Evolutionary conservation across 2,329 filamentous ascomycete species (phyloP).

Genomic region (Pseudodiploospora longispora): DNA sequence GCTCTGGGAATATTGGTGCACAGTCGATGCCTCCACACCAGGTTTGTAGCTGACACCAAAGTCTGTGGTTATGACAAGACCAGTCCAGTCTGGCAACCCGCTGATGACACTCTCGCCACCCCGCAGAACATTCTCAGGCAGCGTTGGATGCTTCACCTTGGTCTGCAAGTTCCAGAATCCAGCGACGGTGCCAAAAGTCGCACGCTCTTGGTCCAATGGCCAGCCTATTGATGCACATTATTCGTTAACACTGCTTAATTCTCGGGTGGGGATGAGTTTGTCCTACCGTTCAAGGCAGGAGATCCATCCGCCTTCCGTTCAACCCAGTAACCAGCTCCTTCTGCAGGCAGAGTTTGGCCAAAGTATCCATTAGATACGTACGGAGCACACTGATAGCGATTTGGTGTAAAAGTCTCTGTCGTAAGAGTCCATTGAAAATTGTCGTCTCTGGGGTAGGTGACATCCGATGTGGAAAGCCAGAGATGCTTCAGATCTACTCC

Average conservation of each 20-base stretch:
- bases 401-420: background rate
- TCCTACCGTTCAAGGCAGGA: background rate
- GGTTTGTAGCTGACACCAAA: background rate
- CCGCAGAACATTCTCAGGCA: background rate
- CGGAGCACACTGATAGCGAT: background rate
- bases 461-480: too few species aligned
- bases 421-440: background rate
- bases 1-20: background rate
- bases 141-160: background rate
- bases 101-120: slow-evolving; percentile 1
- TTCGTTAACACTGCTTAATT: too few species aligned
- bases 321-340: background rate
- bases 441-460: too few species aligned
- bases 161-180: background rate
- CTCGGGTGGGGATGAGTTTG: too few species aligned
- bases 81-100: background rate
- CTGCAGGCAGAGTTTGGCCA: background rate
- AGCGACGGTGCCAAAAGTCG: background rate
- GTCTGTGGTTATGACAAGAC: background rate
- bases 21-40: background rate
- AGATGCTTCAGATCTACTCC: too few species aligned
- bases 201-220: background rate
- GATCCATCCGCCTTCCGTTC: background rate
- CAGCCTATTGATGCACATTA: background rate
- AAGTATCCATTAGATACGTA: slow-evolving; percentile 1